These are phyloP conservation scores for Aspergillus chevalieri DNA, from an alignment of 2,329 filamentous ascomycete species.

Conservation along the genomic window DNA sequence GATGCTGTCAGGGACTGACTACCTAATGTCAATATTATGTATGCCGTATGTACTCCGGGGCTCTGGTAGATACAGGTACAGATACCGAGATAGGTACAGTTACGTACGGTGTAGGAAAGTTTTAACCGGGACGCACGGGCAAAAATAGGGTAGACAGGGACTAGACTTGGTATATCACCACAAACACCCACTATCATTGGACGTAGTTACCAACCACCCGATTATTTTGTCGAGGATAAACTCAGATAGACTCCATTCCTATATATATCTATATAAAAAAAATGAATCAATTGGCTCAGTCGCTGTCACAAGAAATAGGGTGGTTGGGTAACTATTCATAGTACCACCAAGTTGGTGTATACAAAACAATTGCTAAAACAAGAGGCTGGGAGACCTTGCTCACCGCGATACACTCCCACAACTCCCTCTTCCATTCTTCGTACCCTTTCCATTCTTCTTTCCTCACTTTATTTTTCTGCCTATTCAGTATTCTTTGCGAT, in stretches of 20 bases:
- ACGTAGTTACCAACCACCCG: too few species aligned
- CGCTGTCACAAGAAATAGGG: constrained; percentile 24
- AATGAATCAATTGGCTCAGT: background rate
- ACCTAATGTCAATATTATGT: background rate
- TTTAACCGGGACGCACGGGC: too few species aligned
- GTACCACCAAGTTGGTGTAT: background rate
- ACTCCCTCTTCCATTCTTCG: constrained; percentile 5
- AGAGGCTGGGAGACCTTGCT: constrained; percentile 25
- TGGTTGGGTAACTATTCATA: constrained; percentile 26
- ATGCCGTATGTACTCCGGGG: background rate
- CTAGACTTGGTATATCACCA: too few species aligned
- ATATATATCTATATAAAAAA: background rate
- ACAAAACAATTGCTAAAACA: background rate
- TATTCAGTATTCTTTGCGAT: background rate
- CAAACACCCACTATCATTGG: too few species aligned
- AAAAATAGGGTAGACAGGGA: too few species aligned
- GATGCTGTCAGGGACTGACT: background rate
- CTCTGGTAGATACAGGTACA: background rate
- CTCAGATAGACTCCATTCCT: too few species aligned
- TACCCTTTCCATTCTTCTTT: constrained; percentile 2
- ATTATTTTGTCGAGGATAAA: too few species aligned
- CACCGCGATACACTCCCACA: background rate
- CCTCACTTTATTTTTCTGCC: constrained; percentile 12
- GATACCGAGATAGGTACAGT: background rate
- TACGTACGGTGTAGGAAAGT: too few species aligned